Evolutionary conservation across 2,329 filamentous ascomycete species (phyloP).

Genomic region (Apiospora pterosperma): DNA sequence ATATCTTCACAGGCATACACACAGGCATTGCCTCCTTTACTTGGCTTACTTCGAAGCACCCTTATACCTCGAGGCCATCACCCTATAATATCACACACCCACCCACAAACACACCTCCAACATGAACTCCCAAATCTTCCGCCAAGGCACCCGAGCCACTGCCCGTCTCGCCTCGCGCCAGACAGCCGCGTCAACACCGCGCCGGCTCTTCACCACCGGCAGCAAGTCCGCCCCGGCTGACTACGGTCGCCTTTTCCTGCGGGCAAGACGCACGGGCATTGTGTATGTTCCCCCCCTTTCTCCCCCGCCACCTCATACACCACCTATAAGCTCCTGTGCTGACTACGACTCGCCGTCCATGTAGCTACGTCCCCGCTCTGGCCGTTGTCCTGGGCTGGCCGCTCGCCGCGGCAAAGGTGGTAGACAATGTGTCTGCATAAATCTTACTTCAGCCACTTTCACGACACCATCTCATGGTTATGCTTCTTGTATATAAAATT

Average conservation of each 20-base stretch:
- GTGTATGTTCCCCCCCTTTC: neutral
- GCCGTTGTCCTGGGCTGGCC: neutral
- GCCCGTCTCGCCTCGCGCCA: neutral
- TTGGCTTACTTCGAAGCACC: neutral
- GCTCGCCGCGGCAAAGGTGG: neutral
- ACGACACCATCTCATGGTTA: neutral
- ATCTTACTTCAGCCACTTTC: neutral
- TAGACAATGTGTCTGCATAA: neutral
- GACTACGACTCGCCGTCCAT: neutral
- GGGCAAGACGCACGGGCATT: neutral
- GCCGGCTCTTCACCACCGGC: conserved; percentile 2
- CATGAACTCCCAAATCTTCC: conserved; percentile 4
- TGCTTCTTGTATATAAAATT: neutral
- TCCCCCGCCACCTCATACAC: neutral
- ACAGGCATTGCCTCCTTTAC: no score
- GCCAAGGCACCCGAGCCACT: neutral
- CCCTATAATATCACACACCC: neutral
- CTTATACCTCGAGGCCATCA: no score
- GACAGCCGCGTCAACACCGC: neutral
- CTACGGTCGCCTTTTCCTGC: neutral
- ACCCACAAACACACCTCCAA: neutral
- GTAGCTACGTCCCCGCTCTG: neutral
- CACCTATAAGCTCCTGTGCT: neutral
- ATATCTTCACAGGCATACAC: neutral
- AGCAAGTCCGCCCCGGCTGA: conserved; percentile 1